Conservation (phyloP, 495 filamentous ascomycete species). For the Corynascus novoguineensis region DNA sequence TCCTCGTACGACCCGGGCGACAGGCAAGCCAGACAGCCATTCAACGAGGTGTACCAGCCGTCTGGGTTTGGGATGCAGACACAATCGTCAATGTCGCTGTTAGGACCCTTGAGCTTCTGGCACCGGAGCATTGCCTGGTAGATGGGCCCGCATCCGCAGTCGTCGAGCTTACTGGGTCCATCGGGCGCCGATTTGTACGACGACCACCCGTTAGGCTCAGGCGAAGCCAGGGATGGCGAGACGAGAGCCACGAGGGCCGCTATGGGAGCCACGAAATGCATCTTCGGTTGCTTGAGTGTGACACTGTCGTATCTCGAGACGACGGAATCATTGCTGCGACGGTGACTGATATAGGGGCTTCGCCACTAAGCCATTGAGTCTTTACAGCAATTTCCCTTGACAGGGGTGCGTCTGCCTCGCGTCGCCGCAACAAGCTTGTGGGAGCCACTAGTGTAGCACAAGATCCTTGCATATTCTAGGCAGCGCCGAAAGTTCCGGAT, state of each 20-base stretch:
- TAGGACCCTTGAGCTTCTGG: constrained; percentile 2
- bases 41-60: constrained; percentile 11
- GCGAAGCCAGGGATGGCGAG: neutral
- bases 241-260: neutral
- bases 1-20: constrained; percentile 2
- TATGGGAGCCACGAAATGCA: neutral
- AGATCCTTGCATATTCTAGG: too few relatives aligned
- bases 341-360: too few relatives aligned
- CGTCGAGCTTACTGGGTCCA: constrained; percentile 8
- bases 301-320: too few relatives aligned
- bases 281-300: too few relatives aligned
- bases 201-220: constrained; percentile 5
- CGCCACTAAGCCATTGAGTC: too few relatives aligned
- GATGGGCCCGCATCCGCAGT: constrained; percentile 12
- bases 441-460: too few relatives aligned
- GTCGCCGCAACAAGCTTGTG: too few relatives aligned
- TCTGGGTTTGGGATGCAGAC: constrained; percentile 12
- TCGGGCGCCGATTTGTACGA: neutral
- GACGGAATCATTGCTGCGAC: too few relatives aligned
- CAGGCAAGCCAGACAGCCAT: constrained; percentile 10
- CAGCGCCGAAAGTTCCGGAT: too few relatives aligned
- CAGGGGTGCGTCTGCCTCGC: too few relatives aligned
- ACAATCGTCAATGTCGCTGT: neutral
- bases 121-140: constrained; percentile 7
- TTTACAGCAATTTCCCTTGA: too few relatives aligned